Evolutionary conservation across 2,329 filamentous ascomycete genomes (phyloP), one percentile per base, ranked within the genome.

Genomic region (Pseudofabraea citricarpa): DNA sequence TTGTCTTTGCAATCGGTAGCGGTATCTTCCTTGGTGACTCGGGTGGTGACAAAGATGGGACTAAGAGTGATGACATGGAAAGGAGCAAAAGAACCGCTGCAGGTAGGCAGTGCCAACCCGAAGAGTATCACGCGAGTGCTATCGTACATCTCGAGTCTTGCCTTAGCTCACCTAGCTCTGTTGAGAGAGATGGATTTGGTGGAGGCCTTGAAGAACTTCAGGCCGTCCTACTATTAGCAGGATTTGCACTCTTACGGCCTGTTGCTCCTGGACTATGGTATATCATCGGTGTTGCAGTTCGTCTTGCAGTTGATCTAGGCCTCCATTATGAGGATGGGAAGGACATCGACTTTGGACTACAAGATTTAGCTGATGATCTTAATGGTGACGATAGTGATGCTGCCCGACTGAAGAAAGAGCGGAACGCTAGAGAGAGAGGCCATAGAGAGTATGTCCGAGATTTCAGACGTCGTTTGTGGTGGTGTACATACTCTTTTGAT

Each of bases 231-330:
- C 71, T 97, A 32, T 73, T 97, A 36, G 90, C 91, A 35, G 90
- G 90, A 43, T 95, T 97, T 71, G 91, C 91, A 6, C 72, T 98
- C 38, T 73, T 97, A 50, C 78, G 91, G 43, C 93, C 93, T 1
- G 90, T 97, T 18, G 89, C 91, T 1, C 91, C 91, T 0, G 93
- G 93, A 12, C 70, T 97, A 35, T 97, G 91, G 91, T 97, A 97
- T 65, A 97, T 97, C 49, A 87, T 94, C 47, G 93, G 93, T 9
- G 90, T 96, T 33, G 91, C 91, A 5, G 85, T 95, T 47, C 83
- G 93, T 27, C 67, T 97, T 41, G 91, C 89, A 6, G 85, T 97
- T 18, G 93, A 97, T 62, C 74, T 97, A 2, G 93, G 93, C 8
- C 71, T 97, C 21, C 90, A 97, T 63, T 90, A 91, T 53, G 93